A percentile compares a stretch with the other conserved stretches of the same genome.
Conservation (phyloP, 2,329 filamentous ascomycete genomes). For the Botrytis tulipae region DNA sequence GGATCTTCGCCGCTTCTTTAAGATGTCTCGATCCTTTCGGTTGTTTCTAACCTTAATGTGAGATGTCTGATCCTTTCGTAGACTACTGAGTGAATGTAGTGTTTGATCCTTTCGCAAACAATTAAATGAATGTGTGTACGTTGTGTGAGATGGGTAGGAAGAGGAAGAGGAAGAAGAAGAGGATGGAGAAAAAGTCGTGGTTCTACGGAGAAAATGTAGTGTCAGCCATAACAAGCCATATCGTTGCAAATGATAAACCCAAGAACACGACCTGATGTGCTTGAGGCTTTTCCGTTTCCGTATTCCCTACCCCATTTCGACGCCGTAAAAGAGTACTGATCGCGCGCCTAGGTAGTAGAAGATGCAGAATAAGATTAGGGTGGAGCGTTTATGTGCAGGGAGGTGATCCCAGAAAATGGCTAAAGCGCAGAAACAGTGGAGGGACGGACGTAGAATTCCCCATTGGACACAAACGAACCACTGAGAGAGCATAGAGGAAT, state of each 20-base stretch:
- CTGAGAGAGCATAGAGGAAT: slow-evolving; percentile 1
- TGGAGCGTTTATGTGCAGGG: slow-evolving; percentile 17
- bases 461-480: slow-evolving; percentile 3
- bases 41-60: not conserved
- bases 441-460: not conserved
- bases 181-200: not conserved
- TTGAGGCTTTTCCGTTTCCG: slow-evolving; percentile 6
- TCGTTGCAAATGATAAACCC: not conserved
- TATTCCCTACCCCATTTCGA: slow-evolving; percentile 6
- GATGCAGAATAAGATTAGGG: slow-evolving; percentile 15
- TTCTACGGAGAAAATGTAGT: slow-evolving; percentile 9
- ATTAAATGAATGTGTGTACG: slow-evolving; percentile 4
- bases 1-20: slow-evolving; percentile 6
- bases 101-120: slow-evolving; percentile 8
- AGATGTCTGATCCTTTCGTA: slow-evolving; percentile 13
- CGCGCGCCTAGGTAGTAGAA: slow-evolving; percentile 12
- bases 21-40: slow-evolving; percentile 16
- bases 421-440: slow-evolving; percentile 12
- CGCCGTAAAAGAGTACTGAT: slow-evolving; percentile 4
- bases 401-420: slow-evolving; percentile 7
- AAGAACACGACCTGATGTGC: not conserved
- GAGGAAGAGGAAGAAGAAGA: slow-evolving; percentile 1
- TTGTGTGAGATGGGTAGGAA: not conserved
- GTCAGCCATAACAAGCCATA: slow-evolving; percentile 4
- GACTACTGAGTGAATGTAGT: slow-evolving; percentile 5